Conservation (phyloP, 2,329 filamentous ascomycete genomes). For the Aspergillus persii region DNA sequence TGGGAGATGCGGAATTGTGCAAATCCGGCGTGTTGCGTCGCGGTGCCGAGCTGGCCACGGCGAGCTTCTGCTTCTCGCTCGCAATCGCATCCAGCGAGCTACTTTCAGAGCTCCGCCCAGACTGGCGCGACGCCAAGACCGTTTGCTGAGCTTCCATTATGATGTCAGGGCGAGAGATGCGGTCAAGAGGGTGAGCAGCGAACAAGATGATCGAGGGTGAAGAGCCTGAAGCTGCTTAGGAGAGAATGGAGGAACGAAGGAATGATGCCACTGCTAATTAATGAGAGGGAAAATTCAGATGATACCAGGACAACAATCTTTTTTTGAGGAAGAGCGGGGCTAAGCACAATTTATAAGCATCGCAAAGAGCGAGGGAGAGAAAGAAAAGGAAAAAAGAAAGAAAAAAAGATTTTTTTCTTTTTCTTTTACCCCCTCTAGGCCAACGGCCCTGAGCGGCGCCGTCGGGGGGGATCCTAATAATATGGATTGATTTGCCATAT, state of each 20-base stretch:
- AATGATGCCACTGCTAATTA: background rate
- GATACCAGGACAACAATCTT: slow-evolving; percentile 10
- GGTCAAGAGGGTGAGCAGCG: background rate
- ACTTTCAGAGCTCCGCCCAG: slow-evolving; percentile 27
- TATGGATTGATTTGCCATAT: slow-evolving; percentile 22
- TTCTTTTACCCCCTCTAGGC: background rate
- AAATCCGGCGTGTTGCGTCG: slow-evolving; percentile 23
- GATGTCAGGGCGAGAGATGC: background rate
- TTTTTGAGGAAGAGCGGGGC: slow-evolving; percentile 9
- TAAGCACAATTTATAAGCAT: slow-evolving; percentile 20
- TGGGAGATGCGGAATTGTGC: slow-evolving; percentile 48
- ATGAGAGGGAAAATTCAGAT: background rate
- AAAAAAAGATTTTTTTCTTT: slow-evolving; percentile 5
- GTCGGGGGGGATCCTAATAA: slow-evolving; percentile 16
- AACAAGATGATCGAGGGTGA: background rate
- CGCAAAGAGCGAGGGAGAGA: background rate
- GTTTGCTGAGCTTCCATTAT: slow-evolving; percentile 18
- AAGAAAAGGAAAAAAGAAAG: background rate
- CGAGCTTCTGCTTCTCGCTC: slow-evolving; percentile 24
- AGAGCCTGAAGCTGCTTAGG: background rate
- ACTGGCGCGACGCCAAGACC: slow-evolving; percentile 21
- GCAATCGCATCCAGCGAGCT: slow-evolving; percentile 27
- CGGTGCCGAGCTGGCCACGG: slow-evolving; percentile 5
- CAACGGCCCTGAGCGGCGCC: slow-evolving; percentile 10
- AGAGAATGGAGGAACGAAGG: background rate